Evolutionary conservation across 75 land plant genomes (phyloP).

Genomic region (Pinus tabuliformis): DNA sequence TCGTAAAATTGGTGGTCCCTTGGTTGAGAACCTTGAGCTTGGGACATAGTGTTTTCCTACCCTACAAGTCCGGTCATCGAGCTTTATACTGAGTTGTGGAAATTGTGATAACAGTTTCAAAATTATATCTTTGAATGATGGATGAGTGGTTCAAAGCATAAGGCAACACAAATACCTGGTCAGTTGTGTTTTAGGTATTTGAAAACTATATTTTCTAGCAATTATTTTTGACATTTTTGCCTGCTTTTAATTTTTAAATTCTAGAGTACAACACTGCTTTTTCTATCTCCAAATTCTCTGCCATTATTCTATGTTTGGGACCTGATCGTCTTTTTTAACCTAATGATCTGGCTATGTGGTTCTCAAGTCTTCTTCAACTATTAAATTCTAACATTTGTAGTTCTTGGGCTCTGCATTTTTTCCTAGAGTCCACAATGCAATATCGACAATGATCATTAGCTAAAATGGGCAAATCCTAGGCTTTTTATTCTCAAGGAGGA

Average conservation of each 20-base stretch:
- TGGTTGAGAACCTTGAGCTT: constrained; percentile 72
- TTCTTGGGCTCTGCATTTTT: neutral
- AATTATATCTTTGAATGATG: constrained; percentile 78
- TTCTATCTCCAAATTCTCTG: neutral
- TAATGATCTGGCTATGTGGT: neutral
- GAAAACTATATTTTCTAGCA: neutral
- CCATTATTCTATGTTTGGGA: neutral
- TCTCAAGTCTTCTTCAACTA: neutral
- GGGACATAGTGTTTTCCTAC: constrained; percentile 69
- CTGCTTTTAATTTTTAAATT: neutral
- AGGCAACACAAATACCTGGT: constrained; percentile 94
- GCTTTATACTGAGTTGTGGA: constrained; percentile 81
- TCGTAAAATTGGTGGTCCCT: constrained; percentile 70
- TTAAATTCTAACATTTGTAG: neutral
- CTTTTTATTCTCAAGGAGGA: neutral
- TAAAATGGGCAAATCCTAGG: neutral
- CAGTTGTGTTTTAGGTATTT: constrained; percentile 89
- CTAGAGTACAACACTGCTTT: neutral
- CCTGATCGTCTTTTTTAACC: neutral
- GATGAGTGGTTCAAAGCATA: constrained; percentile 77
- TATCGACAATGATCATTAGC: neutral
- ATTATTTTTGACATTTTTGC: neutral
- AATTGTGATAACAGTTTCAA: constrained; percentile 98
- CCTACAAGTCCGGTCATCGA: constrained; percentile 67
- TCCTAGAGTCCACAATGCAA: neutral